Base-by-base conservation (phyloP, 768 basidiomycete genomes). In the Mycena maculata region DNA sequence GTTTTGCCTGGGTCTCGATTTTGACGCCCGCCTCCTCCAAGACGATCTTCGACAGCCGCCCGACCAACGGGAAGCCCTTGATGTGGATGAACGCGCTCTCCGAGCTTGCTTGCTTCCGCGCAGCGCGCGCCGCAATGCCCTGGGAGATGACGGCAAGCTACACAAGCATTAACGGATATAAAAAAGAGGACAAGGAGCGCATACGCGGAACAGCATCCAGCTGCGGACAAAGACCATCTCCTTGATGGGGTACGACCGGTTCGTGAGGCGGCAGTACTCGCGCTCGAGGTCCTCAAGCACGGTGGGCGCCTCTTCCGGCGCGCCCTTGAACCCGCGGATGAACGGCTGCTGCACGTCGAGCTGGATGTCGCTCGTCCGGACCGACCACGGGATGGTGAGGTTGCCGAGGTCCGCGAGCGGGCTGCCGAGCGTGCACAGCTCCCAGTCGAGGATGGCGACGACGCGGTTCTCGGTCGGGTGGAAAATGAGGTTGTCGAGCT, bases 381-480 rank as follows among this genome's bases (percentile, higher is more conserved):
- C 81, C 4, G 85, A 78, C 94, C 93, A 98, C 8, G 93, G 92
- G 73, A 93, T 88, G 0, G 95, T 94, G 55, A 98, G 80, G 78
- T 98, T 98, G 0, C 88, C 95, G 1, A 99, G 84, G 76, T 99
- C 97, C 23, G 94, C 93, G 2, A 98, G 86, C 87, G 95, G 93
- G 74, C 92, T 95, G 8, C 96, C 96, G 12, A 99, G 86, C 0
- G 97, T 98, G 74, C 95, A 98, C 28, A 99, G 81, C 76, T 99
- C 97, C 97, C 97, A 99, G 74, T 99, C 97, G 54, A 99, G 79
- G 41, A 99, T 95, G 7, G 95, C 98, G 68, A 99, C 95, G 4
- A 99, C 96, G 44, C 87, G 84, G 67, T 96, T 94, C 78, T 98
- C 91, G 0, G 90, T 94, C 0, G 92, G 91, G 72, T 99, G 96